A percentile compares a stretch with the other conserved stretches of the same genome.
Conservation (phyloP, 495 filamentous ascomycete species). For the Apiosordaria backusii region DNA sequence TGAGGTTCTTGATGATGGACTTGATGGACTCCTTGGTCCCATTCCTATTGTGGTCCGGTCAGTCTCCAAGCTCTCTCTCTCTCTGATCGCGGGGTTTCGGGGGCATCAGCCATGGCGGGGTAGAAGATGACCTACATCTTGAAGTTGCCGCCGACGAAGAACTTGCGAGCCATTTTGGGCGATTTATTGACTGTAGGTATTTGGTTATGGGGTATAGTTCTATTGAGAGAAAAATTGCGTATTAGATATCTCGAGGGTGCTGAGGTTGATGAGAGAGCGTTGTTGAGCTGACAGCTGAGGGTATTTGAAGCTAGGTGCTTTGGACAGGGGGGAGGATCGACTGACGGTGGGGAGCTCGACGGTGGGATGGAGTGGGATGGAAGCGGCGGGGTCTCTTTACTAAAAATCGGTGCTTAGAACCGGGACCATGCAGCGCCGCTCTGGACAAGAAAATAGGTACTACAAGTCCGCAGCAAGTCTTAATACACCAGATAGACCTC, state of each 20-base stretch:
- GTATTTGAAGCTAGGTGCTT: not conserved
- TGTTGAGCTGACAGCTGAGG: slow-evolving; percentile 4
- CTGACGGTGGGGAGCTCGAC: slow-evolving; percentile 9
- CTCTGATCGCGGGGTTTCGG: slow-evolving; percentile 30
- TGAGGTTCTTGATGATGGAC: slow-evolving; percentile 82
- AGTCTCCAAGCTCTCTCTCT: slow-evolving; percentile 22
- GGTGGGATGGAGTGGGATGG: slow-evolving; percentile 15
- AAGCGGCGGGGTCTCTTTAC: not conserved
- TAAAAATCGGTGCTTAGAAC: not conserved
- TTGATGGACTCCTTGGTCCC: slow-evolving; percentile 82
- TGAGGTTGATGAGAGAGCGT: slow-evolving; percentile 1
- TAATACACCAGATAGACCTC: too few relatives aligned
- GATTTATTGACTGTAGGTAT: slow-evolving; percentile 8
- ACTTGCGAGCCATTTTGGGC: slow-evolving; percentile 83
- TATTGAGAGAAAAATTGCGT: not conserved
- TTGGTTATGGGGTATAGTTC: not conserved
- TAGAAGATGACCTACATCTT: slow-evolving; percentile 68
- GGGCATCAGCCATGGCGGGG: slow-evolving; percentile 14
- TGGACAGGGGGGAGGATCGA: not conserved
- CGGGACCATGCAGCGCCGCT: not conserved
- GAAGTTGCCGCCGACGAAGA: slow-evolving; percentile 99
- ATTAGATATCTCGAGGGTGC: not conserved
- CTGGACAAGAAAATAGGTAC: not conserved
- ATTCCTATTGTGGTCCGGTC: slow-evolving; percentile 61
- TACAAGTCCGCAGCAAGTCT: too few relatives aligned